A percentile compares a stretch with the other conserved stretches of the same genome.
Conservation (phyloP, 163 green algal species). For the Chlorella variabilis region DNA sequence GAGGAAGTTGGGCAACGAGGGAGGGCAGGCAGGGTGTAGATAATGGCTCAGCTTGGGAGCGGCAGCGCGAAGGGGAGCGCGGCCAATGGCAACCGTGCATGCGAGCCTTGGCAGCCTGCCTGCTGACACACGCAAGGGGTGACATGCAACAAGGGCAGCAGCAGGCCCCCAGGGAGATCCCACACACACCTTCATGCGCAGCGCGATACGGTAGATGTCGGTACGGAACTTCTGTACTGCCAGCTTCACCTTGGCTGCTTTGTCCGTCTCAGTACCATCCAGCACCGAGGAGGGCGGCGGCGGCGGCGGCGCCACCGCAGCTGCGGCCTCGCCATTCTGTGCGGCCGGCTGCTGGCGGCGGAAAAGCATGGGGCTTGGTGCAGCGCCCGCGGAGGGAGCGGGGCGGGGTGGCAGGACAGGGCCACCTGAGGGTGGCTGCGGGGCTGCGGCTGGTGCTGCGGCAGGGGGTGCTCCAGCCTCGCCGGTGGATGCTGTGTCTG, state of each 20-base stretch:
- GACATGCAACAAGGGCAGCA: too few species aligned
- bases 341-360: not conserved
- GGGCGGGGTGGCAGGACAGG: slow-evolving; percentile 8
- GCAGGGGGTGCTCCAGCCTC: not conserved
- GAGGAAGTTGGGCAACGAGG: not conserved
- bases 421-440: not conserved
- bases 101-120: too few species aligned
- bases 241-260: slow-evolving; percentile 17
- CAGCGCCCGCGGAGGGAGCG: not conserved
- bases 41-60: too few species aligned
- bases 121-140: too few species aligned
- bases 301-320: not conserved
- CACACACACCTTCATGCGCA: slow-evolving; percentile 42
- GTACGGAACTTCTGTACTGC: slow-evolving; percentile 48
- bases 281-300: not conserved
- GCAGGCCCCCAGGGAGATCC: too few species aligned
- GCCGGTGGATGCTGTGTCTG: not conserved
- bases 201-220: slow-evolving; percentile 44
- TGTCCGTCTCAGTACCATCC: not conserved
- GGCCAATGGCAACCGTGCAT: too few species aligned
- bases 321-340: not conserved
- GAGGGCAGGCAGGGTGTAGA: not conserved
- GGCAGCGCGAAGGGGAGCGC: too few species aligned
- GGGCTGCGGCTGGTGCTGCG: not conserved
- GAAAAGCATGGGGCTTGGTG: slow-evolving; percentile 24